Conservation (phyloP, 257 asterid genomes). For the Echium plantagineum region DNA sequence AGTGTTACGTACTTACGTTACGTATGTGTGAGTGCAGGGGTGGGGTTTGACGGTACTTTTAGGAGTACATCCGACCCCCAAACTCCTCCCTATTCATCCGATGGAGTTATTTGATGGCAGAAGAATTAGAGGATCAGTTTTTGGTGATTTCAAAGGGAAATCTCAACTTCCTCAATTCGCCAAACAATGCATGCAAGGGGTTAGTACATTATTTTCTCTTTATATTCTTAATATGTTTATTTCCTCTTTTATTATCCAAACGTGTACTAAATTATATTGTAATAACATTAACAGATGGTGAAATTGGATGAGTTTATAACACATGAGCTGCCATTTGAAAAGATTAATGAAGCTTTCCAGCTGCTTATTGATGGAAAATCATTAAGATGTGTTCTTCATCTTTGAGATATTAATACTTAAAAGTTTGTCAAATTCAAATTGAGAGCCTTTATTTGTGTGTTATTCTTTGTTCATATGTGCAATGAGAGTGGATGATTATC, state of each 20-base stretch:
- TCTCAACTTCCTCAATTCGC: conserved; percentile 69
- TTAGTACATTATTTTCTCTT: conserved; percentile 1
- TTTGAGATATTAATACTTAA: conserved; percentile 15
- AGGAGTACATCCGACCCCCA: conserved; percentile 71
- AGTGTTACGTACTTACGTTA: no score
- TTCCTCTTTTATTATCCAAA: no score
- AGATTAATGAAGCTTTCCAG: conserved; percentile 64
- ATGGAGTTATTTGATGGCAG: conserved; percentile 86
- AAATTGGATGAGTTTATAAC: conserved; percentile 83
- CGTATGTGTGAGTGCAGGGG: conserved; percentile 35
- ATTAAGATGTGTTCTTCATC: conserved; percentile 67
- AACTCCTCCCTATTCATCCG: conserved; percentile 72
- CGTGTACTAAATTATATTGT: not conserved
- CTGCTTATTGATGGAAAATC: conserved; percentile 63
- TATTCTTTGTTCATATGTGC: not conserved
- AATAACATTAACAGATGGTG: conserved; percentile 37
- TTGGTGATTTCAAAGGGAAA: conserved; percentile 89
- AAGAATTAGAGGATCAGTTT: conserved; percentile 61
- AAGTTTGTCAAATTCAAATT: not conserved
- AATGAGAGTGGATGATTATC: not conserved
- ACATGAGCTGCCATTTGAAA: conserved; percentile 55
- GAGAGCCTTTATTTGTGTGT: not conserved
- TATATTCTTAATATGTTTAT: not conserved
- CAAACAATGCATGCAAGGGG: conserved; percentile 62
- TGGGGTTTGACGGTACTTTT: conserved; percentile 75